Percentiles rank a stretch among this genome's conserved stretches.
phyloP scores from a whole-genome alignment of 305 asterid genomes.

The Fraxinus velutina region DNA sequence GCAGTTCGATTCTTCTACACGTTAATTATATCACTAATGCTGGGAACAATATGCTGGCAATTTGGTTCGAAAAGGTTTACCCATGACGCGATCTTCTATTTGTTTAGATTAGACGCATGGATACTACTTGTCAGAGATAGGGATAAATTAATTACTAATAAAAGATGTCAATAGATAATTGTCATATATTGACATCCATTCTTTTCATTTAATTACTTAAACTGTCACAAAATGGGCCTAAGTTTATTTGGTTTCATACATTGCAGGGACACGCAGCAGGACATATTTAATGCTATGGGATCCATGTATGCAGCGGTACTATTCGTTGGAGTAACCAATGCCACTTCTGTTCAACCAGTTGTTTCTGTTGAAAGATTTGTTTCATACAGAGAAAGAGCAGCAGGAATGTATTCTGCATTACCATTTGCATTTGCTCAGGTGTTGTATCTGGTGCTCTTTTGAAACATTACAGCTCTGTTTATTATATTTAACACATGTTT shows the following conservation, averaged over 20 bases:
- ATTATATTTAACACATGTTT: slow-evolving; percentile 2
- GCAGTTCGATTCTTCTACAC: slow-evolving; percentile 96
- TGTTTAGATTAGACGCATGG: background rate
- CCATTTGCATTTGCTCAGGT: slow-evolving; percentile 97
- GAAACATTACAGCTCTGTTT: slow-evolving; percentile 4
- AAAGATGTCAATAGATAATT: background rate
- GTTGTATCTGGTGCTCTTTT: slow-evolving; percentile 16
- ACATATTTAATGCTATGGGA: slow-evolving; percentile 92
- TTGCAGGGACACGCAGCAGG: slow-evolving; percentile 75
- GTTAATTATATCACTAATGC: slow-evolving; percentile 76
- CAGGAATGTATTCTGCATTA: slow-evolving; percentile 91
- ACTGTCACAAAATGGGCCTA: background rate
- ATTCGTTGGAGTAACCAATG: slow-evolving; percentile 78
- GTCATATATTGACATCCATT: background rate
- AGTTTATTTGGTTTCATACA: slow-evolving; percentile 28
- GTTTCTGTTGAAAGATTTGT: slow-evolving; percentile 93
- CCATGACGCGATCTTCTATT: slow-evolving; percentile 6
- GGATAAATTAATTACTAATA: background rate
- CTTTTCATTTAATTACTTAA: background rate
- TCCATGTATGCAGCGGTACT: slow-evolving; percentile 86
- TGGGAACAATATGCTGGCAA: slow-evolving; percentile 89
- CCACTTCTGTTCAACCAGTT: slow-evolving; percentile 88
- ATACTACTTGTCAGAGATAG: background rate
- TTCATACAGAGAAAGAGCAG: slow-evolving; percentile 92
- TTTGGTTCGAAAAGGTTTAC: slow-evolving; percentile 82